Base-by-base conservation (phyloP, 352 stramenopile genomes). In the Phytophthora europaea region DNA sequence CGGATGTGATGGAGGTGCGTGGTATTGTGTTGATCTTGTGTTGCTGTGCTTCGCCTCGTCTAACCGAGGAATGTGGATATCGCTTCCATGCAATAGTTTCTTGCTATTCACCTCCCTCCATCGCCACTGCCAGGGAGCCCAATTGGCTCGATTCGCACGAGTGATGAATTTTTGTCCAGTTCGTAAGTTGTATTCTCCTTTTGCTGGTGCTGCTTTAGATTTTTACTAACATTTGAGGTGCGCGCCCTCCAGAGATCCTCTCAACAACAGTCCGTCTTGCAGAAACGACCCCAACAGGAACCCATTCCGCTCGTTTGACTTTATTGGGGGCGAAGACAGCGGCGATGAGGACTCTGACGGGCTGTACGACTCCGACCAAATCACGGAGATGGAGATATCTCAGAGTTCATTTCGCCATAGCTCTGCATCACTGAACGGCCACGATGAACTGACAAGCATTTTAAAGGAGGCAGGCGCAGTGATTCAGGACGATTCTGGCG, bases 241-340 rank as follows among this genome's bases (percentile, higher is more conserved):
- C 7, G 34, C 54, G 23, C 7, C 50, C 61, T 45, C 15, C 18
- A 94, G 88, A 10, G 84, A 95, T 48, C 76, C 81, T 23, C 76
- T 94, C n/a, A 95, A 94, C 65, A 85, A 80, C 75, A 95, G 89
- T 67, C 87, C 87, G 3, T 93, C 87, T 15, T 93, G 74, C 38
- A 82, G 82, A 18, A 73, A 81, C 36, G 82, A 85, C 20, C 71
- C 83, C 28, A 78, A 71, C 9, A 66, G 38, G 26, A 85, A 76
- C 18, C 65, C 77, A 10, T 85, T 89, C 53, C 83, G 78, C 22
- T 93, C 85, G n/a, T 96, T 95, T 45, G 89, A 94, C 55, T 95
- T 94, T 36, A 84, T 96, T 43, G 88, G 88, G 5, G 89, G 89
- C 7, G 89, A 93, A 81, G 86, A 96, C 61, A 96, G 89, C 55